phyloP scores from a whole-genome alignment of 139 green algal genomes.

The Monoraphidium neglectum region DNA sequence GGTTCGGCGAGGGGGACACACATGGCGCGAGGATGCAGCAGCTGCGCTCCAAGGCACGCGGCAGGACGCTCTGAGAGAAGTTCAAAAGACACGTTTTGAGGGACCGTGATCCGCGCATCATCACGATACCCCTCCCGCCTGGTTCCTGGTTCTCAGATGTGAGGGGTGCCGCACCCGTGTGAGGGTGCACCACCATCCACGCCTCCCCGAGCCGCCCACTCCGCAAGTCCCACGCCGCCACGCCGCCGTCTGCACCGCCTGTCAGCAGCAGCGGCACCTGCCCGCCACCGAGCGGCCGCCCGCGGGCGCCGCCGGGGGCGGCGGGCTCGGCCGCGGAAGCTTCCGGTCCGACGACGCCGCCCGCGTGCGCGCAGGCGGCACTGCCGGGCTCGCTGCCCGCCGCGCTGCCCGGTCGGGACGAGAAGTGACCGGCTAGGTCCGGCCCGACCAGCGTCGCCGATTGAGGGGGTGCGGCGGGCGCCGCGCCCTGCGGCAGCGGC shows the following conservation, averaged over 20 bases:
- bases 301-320: background rate
- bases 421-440: background rate
- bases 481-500: background rate
- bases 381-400: conserved; percentile 1
- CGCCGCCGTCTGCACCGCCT: conserved; percentile 14
- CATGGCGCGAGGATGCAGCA: background rate
- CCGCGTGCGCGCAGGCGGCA: background rate
- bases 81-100: background rate
- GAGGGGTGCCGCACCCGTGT: conserved; percentile 7
- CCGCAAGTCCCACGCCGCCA: conserved; percentile 17
- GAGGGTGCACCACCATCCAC: conserved; percentile 17
- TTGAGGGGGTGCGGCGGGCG: background rate
- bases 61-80: background rate
- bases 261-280: conserved; percentile 25
- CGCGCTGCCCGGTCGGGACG: background rate
- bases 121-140: background rate
- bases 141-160: background rate
- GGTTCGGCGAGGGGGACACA: background rate
- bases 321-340: background rate
- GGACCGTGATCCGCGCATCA: background rate
- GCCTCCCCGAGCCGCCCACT: background rate
- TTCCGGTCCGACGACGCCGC: background rate
- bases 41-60: background rate
- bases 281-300: conserved; percentile 1
- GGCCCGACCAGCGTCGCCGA: background rate